Evolutionary conservation across 768 basidiomycete species (phyloP).

Genomic region (Psilocybe tampanensis): DNA sequence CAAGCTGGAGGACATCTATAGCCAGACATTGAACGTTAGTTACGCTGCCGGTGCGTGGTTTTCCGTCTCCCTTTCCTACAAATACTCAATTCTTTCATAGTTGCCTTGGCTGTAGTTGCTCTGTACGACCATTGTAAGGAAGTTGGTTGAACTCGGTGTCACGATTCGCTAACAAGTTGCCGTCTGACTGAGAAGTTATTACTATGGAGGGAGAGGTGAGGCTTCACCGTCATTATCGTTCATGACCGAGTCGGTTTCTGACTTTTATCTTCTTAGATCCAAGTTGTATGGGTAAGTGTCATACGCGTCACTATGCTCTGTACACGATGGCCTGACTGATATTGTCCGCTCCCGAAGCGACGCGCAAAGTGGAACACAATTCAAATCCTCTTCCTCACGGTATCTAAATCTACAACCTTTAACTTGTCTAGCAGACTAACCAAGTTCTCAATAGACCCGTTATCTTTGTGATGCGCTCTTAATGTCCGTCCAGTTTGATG

Average conservation of each 20-base stretch:
- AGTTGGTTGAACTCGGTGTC: neutral
- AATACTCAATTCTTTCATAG: neutral
- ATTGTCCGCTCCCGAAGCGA: neutral
- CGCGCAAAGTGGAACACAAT: neutral
- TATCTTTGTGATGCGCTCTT: neutral
- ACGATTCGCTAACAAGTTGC: neutral
- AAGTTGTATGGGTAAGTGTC: constrained; percentile 1
- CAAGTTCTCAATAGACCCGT: neutral
- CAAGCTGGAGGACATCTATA: neutral
- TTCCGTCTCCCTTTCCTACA: neutral
- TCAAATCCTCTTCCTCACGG: neutral
- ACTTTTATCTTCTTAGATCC: neutral
- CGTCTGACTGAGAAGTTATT: neutral
- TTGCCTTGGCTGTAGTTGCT: neutral
- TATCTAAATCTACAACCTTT: too few relatives aligned
- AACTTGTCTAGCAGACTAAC: neutral
- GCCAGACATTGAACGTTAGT: neutral
- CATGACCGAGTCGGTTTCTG: neutral
- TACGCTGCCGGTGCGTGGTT: neutral
- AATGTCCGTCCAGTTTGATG: neutral
- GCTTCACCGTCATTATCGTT: neutral
- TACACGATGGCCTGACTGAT: too few relatives aligned
- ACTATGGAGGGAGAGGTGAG: constrained; percentile 1
- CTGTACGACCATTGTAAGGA: constrained; percentile 1
- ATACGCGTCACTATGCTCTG: neutral